These are phyloP conservation scores for Pterulicium gracile DNA, from an alignment of 1,284 basidiomycete species.

Conservation along the genomic window DNA sequence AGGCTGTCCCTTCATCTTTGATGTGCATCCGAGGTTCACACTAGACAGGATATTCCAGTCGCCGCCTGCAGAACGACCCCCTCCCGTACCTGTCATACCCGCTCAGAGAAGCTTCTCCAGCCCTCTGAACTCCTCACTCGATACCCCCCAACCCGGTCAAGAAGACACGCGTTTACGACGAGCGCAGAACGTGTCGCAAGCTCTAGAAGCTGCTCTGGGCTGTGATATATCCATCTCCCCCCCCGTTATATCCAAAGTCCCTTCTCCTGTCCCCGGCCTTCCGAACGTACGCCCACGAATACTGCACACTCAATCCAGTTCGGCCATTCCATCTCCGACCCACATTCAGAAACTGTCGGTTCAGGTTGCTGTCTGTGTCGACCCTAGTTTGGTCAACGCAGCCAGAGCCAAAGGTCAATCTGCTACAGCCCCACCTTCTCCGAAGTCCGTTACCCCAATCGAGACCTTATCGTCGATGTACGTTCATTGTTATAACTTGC, in stretches of 20 bases:
- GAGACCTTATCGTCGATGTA: background rate
- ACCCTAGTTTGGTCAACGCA: too few species aligned
- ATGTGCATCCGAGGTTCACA: conserved; percentile 29
- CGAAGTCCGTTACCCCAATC: background rate
- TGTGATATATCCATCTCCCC: background rate
- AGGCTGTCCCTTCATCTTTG: conserved; percentile 31
- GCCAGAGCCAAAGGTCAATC: conserved; percentile 8
- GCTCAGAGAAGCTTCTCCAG: background rate
- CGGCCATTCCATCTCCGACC: background rate
- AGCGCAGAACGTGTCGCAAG: background rate
- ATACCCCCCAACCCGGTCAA: background rate
- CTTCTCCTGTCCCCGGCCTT: background rate
- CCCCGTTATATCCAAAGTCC: background rate
- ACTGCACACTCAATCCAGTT: background rate
- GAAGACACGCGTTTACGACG: too few species aligned
- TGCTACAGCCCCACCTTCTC: conserved; percentile 11
- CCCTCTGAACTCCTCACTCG: background rate
- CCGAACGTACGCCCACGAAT: background rate
- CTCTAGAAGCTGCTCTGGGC: background rate
- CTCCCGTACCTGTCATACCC: background rate
- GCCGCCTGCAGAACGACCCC: background rate
- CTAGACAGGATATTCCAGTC: conserved; percentile 19
- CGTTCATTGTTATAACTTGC: background rate
- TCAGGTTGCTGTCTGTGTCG: too few species aligned
- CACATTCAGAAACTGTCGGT: too few species aligned